phyloP scores from a whole-genome alignment of 163 green algal genomes.

The Trebouxiophyceae sp. region DNA sequence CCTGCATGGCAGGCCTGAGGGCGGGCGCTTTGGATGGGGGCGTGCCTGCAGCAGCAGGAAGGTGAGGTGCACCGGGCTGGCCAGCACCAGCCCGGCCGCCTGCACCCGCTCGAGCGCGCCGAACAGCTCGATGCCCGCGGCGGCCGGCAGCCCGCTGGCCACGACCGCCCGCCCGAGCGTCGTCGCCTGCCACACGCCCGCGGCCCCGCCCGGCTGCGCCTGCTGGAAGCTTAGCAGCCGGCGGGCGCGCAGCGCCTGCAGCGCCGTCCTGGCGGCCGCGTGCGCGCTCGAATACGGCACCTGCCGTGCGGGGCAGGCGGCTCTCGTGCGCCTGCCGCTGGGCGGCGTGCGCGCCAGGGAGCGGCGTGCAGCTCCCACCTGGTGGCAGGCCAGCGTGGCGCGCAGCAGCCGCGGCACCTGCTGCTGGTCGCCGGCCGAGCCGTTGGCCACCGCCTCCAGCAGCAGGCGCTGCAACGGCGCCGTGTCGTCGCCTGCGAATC shows the following conservation, averaged over 20 bases:
- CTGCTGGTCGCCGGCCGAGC: slow-evolving; percentile 8
- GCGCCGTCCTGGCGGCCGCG: not conserved
- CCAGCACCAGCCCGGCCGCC: slow-evolving; percentile 5
- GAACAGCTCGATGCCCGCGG: slow-evolving; percentile 33
- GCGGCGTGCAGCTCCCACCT: slow-evolving; percentile 6
- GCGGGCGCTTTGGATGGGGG: too few relatives aligned
- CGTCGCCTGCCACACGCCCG: slow-evolving; percentile 15
- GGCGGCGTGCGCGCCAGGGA: not conserved
- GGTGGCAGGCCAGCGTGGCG: slow-evolving; percentile 36
- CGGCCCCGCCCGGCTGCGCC: not conserved
- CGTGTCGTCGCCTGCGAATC: not conserved
- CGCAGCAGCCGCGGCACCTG: slow-evolving; percentile 33
- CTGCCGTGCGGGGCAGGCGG: not conserved
- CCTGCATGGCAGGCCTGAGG: not conserved
- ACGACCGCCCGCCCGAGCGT: slow-evolving; percentile 46
- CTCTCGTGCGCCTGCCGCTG: not conserved
- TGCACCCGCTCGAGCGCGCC: slow-evolving; percentile 11
- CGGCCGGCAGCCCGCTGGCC: slow-evolving; percentile 35
- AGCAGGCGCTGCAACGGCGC: slow-evolving; percentile 30
- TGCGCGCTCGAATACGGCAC: not conserved
- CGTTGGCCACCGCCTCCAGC: slow-evolving; percentile 46
- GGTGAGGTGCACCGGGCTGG: slow-evolving; percentile 21
- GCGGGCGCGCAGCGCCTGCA: not conserved
- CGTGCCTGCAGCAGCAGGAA: slow-evolving; percentile 10
- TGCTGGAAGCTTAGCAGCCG: slow-evolving; percentile 17